Base-by-base conservation (phyloP, 306 rosid species). In the Malus sylvestris region DNA sequence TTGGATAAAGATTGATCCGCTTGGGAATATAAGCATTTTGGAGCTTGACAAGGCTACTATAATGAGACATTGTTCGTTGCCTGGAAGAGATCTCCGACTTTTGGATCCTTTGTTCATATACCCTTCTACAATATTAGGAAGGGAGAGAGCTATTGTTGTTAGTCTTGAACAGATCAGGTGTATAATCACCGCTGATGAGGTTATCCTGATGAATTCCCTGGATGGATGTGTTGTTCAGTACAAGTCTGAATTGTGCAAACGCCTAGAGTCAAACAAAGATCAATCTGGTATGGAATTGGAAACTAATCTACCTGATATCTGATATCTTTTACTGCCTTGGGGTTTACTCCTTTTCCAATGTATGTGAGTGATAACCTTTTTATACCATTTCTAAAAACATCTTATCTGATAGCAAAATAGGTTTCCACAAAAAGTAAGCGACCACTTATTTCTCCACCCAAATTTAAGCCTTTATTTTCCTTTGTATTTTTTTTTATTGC, bases 111-210 rank as follows among this genome's bases (percentile, higher is more conserved):
- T 89, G 91, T 92, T 95, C 86, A 91, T 95, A 76, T 89, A 89
- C 81, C 98, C 96, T 78, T 95, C 97, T 69, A 88, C 91, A 6
- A 86, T 92, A 79, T 81, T 92, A 70, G 96, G 98, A 83, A 85
- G 97, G 73, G 97, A 90, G 83, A 92, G 87, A 89, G 97, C 97
- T 29, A 90, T 95, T 72, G 98, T 95, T 46, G 96, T 95, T 64
- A 90, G 89, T 82, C 96, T 95, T 78, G 98, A 95, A 86, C 96
- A 95, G 84, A 95, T 92, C 78, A 84, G 98, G 74, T 95, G 97
- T 79, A 81, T 95, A 79, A 95, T 95, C 81, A 92, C 97, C 9
- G 91, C 98, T 61, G 96, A 92, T 27, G 97, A 95, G 83, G 98
- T 92, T 67, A 73, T 92, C 79, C 81, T 95, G 52, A 92, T 95